Evolutionary conservation across 257 asterid species (phyloP).

Genomic region (Ilex asprella): DNA sequence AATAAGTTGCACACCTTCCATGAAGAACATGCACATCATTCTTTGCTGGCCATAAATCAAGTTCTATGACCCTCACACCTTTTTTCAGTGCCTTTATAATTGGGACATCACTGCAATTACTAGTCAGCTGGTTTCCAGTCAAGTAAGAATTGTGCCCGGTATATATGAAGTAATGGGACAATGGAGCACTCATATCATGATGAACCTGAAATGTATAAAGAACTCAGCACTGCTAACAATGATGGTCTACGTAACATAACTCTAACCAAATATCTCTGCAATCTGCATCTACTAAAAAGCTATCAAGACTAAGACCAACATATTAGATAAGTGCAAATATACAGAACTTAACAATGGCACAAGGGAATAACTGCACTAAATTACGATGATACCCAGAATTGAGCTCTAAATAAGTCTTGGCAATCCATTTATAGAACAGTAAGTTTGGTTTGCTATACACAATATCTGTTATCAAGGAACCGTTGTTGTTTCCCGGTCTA

Average conservation of each 20-base stretch:
- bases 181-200: constrained; percentile 62
- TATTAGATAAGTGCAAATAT: too few relatives aligned
- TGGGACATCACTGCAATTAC: constrained; percentile 63
- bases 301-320: too few relatives aligned
- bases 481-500: too few relatives aligned
- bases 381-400: too few relatives aligned
- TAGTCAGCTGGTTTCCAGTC: constrained; percentile 64
- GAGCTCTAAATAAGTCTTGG: too few relatives aligned
- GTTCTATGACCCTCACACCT: constrained; percentile 61
- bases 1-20: constrained; percentile 39
- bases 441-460: too few relatives aligned
- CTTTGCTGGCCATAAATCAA: constrained; percentile 64
- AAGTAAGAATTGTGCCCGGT: constrained; percentile 65
- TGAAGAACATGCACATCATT: constrained; percentile 53
- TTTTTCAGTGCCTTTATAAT: constrained; percentile 44
- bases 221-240: background rate
- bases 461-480: too few relatives aligned
- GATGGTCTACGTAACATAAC: background rate
- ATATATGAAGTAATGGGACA: constrained; percentile 63
- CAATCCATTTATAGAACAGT: too few relatives aligned
- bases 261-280: too few relatives aligned
- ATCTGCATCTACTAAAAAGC: too few relatives aligned
- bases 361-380: too few relatives aligned
- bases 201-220: constrained; percentile 44
- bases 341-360: too few relatives aligned